Evolutionary conservation across 768 basidiomycete species (phyloP).

Genomic region (Rhizopogon vesiculosus): DNA sequence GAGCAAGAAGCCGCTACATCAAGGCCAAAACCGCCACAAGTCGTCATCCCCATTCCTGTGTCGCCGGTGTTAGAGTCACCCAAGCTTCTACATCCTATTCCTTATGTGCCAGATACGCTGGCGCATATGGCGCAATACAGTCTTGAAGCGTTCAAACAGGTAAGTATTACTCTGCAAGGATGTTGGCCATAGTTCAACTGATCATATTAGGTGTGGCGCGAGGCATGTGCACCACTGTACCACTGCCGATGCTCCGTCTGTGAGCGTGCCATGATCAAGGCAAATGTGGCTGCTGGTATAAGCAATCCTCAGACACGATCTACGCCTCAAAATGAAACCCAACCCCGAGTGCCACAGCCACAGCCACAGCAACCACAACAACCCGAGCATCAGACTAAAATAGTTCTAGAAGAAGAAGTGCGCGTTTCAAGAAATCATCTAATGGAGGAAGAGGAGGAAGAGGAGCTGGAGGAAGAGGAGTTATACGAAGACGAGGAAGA

Average conservation of each 20-base stretch:
- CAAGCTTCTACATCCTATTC: conserved; percentile 58
- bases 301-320: conserved; percentile 24
- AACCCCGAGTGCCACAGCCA: conserved; percentile 11
- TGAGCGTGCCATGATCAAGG: conserved; percentile 55
- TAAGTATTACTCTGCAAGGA: conserved; percentile 28
- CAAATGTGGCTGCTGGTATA: conserved; percentile 39
- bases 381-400: conserved; percentile 12
- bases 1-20: conserved; percentile 27
- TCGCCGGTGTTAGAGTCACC: conserved; percentile 63
- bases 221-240: conserved; percentile 67
- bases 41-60: conserved; percentile 35
- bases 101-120: conserved; percentile 58
- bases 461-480: conserved; percentile 21
- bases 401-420: conserved; percentile 24
- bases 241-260: conserved; percentile 73
- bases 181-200: not conserved
- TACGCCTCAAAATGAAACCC: conserved; percentile 6
- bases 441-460: conserved; percentile 11
- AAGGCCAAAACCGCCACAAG: conserved; percentile 20
- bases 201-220: conserved; percentile 57
- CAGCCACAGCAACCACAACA: conserved; percentile 12
- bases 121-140: conserved; percentile 53
- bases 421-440: conserved; percentile 10
- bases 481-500: conserved; percentile 28
- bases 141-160: conserved; percentile 51